These are phyloP conservation scores for Cinchona pubescens DNA, from an alignment of 257 asterid species.

Conservation along the genomic window DNA sequence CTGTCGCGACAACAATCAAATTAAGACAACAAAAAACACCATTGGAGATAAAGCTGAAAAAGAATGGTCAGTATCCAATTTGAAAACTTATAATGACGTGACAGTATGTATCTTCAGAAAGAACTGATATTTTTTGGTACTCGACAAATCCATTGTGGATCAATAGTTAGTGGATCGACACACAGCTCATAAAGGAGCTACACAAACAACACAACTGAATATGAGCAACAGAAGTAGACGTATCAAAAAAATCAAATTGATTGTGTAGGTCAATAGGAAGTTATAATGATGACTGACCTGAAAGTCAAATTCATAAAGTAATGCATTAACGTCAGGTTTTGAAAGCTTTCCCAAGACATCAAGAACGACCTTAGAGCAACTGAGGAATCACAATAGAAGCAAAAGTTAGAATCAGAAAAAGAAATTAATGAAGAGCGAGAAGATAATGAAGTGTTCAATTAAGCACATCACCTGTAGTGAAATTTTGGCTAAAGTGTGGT, in stretches of 20 bases:
- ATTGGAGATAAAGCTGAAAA: not conserved
- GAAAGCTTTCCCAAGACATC: too few relatives aligned
- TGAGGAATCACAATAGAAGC: too few relatives aligned
- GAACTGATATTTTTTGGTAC: conserved; percentile 74
- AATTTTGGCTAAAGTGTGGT: too few relatives aligned
- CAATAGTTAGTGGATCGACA: conserved; percentile 76
- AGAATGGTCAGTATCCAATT: not conserved
- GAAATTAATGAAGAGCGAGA: too few relatives aligned
- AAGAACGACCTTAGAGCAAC: too few relatives aligned
- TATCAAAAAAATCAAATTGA: not conserved
- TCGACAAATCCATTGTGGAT: conserved; percentile 78
- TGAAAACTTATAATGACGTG: not conserved
- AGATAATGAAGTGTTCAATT: too few relatives aligned
- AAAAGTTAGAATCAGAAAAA: too few relatives aligned
- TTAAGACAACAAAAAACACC: not conserved
- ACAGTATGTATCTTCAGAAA: conserved; percentile 55
- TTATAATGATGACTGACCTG: conserved; percentile 49
- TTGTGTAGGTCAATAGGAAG: not conserved
- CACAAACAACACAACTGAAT: conserved; percentile 29
- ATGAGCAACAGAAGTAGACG: conserved; percentile 25
- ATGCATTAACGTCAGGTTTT: too few relatives aligned
- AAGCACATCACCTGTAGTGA: too few relatives aligned
- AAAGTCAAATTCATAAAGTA: conserved; percentile 92
- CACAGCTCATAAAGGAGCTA: conserved; percentile 90
- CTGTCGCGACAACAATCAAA: conserved; percentile 36